Base-by-base conservation (phyloP, 805 yeast species). In the Spencermartinsiella europaea region DNA sequence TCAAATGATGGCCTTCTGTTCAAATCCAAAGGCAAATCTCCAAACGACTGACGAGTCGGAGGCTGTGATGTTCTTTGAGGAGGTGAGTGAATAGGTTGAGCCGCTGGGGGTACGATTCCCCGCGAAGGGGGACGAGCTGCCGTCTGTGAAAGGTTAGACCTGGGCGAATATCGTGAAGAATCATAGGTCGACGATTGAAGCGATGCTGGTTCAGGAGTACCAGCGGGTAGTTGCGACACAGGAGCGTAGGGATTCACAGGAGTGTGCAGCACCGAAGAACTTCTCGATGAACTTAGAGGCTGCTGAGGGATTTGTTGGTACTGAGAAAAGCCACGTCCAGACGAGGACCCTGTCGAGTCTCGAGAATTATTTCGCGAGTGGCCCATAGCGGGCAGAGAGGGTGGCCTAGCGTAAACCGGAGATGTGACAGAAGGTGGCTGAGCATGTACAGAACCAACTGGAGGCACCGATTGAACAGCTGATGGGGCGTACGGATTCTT, bases 401-500 rank as follows among this genome's bases (percentile, higher is more conserved):
- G 17, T 5, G 42, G 16, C n/a, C 25, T 39, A 17, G 33, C 16
- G 15, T 17, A 14, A 4, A 39, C 42, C 10, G 42, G 16, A 21
- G 42, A 17, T 10, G 17, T 14, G 14, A 21, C 34, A 15, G 36
- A 7, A 25, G 31, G 31, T 7, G 31, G 7, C 31, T 7, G 7
- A 7, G 31, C 10, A 25, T 7, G 31, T 7, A 25, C 31, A 25
- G 31, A 34, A 8, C 19, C 19, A 15, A 15, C 37, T 5, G 16
- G 37, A 15, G 19, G 16, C 5, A 5, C 19, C 5, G 37, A 15
- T 34, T 34, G 37, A n/a, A 15, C 19, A 21, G 44, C 17, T 8
- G 34, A 36, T 15, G 56, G 56, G 3, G 54, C 54, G 42, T 49
- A 50, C 12, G 53, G 57, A 39, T 42, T 56, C 21, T 19, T n/a